These are phyloP conservation scores for Tilletia walkeri DNA, from an alignment of 1,284 basidiomycete species.

Conservation along the genomic window DNA sequence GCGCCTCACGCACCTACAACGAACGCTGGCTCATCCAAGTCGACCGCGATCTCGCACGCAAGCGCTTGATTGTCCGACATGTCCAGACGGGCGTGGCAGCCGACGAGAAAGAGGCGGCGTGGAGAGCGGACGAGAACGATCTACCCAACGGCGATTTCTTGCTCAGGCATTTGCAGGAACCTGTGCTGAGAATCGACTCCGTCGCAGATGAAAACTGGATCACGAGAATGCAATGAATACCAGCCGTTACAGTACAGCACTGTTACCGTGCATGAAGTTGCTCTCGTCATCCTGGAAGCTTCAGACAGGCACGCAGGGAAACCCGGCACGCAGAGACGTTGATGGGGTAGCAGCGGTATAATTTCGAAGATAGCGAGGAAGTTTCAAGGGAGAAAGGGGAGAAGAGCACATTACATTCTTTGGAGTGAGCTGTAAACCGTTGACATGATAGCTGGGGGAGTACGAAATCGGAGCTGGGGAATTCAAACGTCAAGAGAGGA, in stretches of 20 bases:
- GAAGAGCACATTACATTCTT: not conserved
- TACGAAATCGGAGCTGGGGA: slow-evolving; percentile 21
- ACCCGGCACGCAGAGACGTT: no score
- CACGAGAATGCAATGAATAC: no score
- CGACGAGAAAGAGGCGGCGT: slow-evolving; percentile 66
- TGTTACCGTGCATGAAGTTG: no score
- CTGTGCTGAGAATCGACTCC: slow-evolving; percentile 12
- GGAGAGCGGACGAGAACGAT: slow-evolving; percentile 66
- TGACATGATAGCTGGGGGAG: slow-evolving; percentile 24
- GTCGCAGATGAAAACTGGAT: not conserved
- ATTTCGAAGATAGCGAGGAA: no score
- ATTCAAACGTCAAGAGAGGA: no score
- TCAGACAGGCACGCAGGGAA: no score
- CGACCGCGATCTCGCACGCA: slow-evolving; percentile 64
- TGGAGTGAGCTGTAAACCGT: not conserved
- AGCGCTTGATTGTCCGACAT: slow-evolving; percentile 71
- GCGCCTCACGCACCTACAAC: slow-evolving; percentile 69
- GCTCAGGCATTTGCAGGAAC: slow-evolving; percentile 41
- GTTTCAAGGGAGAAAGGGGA: no score
- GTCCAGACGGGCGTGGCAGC: slow-evolving; percentile 71
- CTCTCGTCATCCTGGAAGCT: no score
- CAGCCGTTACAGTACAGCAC: no score
- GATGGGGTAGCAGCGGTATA: no score
- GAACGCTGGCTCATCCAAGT: slow-evolving; percentile 75
- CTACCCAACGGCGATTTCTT: slow-evolving; percentile 53